A percentile compares a stretch with the other conserved stretches of the same genome.
Evolutionary conservation across 2,329 filamentous ascomycete genomes (phyloP).

Genomic region (Colletotrichum musicola): DNA sequence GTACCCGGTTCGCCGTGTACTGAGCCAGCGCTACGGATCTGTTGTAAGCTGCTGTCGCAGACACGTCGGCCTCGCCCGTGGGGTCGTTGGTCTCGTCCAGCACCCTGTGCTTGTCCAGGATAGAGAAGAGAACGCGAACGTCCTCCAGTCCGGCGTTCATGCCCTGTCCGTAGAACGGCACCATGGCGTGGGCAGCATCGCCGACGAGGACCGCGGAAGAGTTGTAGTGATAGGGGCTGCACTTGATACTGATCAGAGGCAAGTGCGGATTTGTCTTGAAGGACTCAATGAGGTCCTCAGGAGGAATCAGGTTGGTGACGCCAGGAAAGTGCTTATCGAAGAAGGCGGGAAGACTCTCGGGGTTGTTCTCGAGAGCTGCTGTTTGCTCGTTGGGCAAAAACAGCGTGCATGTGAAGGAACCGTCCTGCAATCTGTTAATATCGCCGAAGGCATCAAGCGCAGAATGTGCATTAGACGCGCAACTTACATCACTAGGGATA

Average conservation of each 20-base stretch:
- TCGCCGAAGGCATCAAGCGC: too few relatives aligned
- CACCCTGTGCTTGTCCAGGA: conserved; percentile 77
- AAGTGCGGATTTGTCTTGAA: conserved; percentile 89
- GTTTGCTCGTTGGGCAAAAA: conserved; percentile 85
- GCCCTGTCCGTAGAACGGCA: conserved; percentile 97
- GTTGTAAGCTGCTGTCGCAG: conserved; percentile 69
- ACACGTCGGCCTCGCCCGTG: conserved; percentile 48
- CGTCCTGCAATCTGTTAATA: conserved; percentile 68
- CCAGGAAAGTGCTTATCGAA: conserved; percentile 91
- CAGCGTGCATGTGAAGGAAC: conserved; percentile 93
- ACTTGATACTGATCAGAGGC: conserved; percentile 94
- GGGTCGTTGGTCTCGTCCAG: conserved; percentile 59
- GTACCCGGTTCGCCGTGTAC: conserved; percentile 80
- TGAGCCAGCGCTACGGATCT: conserved; percentile 79
- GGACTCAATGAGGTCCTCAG: conserved; percentile 76
- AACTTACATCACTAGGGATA: conserved; percentile 76
- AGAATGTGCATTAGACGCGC: background rate
- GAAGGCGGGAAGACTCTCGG: conserved; percentile 73
- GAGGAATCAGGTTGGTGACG: conserved; percentile 78
- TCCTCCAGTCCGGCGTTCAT: conserved; percentile 98
- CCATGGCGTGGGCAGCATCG: conserved; percentile 97
- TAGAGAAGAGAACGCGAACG: conserved; percentile 86
- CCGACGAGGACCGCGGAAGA: conserved; percentile 87
- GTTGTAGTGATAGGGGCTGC: conserved; percentile 85
- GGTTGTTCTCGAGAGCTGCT: conserved; percentile 72